Evolutionary conservation across 2,329 filamentous ascomycete genomes (phyloP).

Genomic region (Fusarium setosum): DNA sequence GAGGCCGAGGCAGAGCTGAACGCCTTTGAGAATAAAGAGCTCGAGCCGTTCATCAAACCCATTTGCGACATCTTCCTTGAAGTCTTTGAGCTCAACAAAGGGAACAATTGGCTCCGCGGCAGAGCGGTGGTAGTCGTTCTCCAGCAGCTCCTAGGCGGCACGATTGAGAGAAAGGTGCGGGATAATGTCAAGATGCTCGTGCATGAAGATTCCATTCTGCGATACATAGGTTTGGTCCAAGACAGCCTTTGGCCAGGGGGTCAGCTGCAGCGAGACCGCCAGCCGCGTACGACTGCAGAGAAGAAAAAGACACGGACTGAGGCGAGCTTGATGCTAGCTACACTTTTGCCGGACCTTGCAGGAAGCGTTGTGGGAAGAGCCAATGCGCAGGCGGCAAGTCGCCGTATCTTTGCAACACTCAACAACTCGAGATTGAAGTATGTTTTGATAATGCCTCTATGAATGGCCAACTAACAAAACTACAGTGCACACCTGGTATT

Average conservation of each 20-base stretch:
- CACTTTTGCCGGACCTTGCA: slow-evolving; percentile 89
- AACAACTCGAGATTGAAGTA: slow-evolving; percentile 94
- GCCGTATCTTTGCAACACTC: slow-evolving; percentile 88
- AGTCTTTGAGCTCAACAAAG: slow-evolving; percentile 91
- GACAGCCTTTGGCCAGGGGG: slow-evolving; percentile 87
- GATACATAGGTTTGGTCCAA: slow-evolving; percentile 79
- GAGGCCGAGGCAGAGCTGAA: slow-evolving; percentile 95
- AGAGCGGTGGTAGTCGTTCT: slow-evolving; percentile 95
- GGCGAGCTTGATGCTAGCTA: slow-evolving; percentile 88
- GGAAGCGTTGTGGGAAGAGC: slow-evolving; percentile 92
- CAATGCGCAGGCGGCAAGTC: slow-evolving; percentile 91
- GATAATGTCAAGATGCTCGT: slow-evolving; percentile 81
- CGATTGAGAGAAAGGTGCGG: slow-evolving; percentile 93
- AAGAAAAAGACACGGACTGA: slow-evolving; percentile 86
- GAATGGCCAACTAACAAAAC: slow-evolving; percentile 31
- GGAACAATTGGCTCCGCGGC: slow-evolving; percentile 97
- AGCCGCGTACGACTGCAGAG: slow-evolving; percentile 74
- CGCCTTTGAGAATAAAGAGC: slow-evolving; percentile 89
- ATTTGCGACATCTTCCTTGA: slow-evolving; percentile 98
- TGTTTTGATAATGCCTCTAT: slow-evolving; percentile 50
- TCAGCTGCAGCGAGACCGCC: slow-evolving; percentile 59
- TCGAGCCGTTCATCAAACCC: slow-evolving; percentile 96
- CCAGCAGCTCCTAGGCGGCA: slow-evolving; percentile 94
- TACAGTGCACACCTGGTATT: slow-evolving; percentile 74
- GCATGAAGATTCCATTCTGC: slow-evolving; percentile 81